These are phyloP conservation scores for Leccinum fibrillosum DNA, from an alignment of 768 basidiomycete species.

Conservation along the genomic window DNA sequence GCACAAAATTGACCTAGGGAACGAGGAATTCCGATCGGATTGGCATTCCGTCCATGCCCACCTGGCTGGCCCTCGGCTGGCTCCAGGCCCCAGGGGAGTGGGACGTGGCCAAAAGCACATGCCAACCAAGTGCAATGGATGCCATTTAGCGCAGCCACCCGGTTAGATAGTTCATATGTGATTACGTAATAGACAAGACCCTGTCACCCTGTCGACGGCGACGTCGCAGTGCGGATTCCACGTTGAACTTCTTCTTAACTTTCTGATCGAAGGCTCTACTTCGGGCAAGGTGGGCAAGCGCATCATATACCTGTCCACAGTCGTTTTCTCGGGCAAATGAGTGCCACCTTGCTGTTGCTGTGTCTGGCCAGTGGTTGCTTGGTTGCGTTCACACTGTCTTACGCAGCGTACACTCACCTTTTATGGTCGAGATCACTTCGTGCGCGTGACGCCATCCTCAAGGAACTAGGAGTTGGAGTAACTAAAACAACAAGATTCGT, in stretches of 20 bases:
- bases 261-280: neutral
- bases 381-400: conserved; percentile 13
- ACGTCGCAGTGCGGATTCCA: neutral
- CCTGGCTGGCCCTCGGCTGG: neutral
- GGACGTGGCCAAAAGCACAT: neutral
- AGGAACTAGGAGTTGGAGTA: conserved; percentile 9
- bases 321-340: conserved; percentile 10
- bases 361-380: conserved; percentile 9
- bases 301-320: neutral
- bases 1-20: too few relatives aligned
- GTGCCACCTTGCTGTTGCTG: conserved; percentile 10
- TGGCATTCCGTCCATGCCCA: neutral
- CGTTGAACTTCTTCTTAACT: neutral
- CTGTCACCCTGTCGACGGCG: neutral
- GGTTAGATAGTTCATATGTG: neutral
- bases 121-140: neutral
- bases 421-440: conserved; percentile 21
- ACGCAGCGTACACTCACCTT: conserved; percentile 23
- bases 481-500: conserved; percentile 38
- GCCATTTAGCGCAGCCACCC: conserved; percentile 1
- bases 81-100: neutral
- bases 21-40: conserved; percentile 11
- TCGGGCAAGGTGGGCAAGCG: neutral
- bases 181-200: conserved; percentile 10
- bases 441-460: conserved; percentile 21